These are phyloP conservation scores for Phytopythium helicoides DNA, from an alignment of 352 stramenopile species.

Conservation along the genomic window DNA sequence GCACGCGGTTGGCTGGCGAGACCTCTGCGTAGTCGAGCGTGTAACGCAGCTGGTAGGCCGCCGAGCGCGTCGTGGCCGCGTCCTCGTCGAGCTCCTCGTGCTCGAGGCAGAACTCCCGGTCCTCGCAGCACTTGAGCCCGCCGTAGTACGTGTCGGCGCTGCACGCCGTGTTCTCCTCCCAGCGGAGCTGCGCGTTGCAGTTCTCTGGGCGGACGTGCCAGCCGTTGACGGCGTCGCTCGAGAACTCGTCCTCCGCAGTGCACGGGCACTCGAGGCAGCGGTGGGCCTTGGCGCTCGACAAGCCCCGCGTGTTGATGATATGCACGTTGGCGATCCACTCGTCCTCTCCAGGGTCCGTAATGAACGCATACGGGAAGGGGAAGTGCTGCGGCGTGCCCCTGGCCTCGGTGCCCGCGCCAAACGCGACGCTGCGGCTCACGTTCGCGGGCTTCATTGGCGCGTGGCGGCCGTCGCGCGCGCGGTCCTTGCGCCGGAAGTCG, in stretches of 20 bases:
- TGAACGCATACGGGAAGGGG: constrained; percentile 75
- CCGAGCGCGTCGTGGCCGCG: constrained; percentile 20
- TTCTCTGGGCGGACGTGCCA: constrained; percentile 26
- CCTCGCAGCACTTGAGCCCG: constrained; percentile 73
- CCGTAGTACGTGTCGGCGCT: constrained; percentile 57
- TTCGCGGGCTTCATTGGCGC: constrained; percentile 74
- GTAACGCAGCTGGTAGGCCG: constrained; percentile 66
- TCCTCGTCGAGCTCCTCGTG: constrained; percentile 37
- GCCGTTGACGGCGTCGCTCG: constrained; percentile 50
- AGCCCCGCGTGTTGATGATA: constrained; percentile 77
- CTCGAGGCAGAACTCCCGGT: constrained; percentile 69
- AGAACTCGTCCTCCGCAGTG: constrained; percentile 62
- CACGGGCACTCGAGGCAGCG: constrained; percentile 77
- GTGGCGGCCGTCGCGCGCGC: constrained; percentile 39
- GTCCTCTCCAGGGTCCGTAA: constrained; percentile 72
- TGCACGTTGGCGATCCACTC: constrained; percentile 83
- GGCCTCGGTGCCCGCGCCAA: constrained; percentile 76
- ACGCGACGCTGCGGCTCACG: constrained; percentile 72
- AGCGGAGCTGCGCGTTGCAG: constrained; percentile 66
- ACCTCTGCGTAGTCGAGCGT: constrained; percentile 71
- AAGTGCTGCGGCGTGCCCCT: constrained; percentile 80
- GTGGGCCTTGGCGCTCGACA: constrained; percentile 41
- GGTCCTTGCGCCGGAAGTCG: constrained; percentile 68
- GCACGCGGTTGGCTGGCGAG: constrained; percentile 44
- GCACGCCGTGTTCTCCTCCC: constrained; percentile 75